Evolutionary conservation across 768 basidiomycete genomes (phyloP), one percentile per base, ranked within the genome.

Genomic region (Podaxis sp.): DNA sequence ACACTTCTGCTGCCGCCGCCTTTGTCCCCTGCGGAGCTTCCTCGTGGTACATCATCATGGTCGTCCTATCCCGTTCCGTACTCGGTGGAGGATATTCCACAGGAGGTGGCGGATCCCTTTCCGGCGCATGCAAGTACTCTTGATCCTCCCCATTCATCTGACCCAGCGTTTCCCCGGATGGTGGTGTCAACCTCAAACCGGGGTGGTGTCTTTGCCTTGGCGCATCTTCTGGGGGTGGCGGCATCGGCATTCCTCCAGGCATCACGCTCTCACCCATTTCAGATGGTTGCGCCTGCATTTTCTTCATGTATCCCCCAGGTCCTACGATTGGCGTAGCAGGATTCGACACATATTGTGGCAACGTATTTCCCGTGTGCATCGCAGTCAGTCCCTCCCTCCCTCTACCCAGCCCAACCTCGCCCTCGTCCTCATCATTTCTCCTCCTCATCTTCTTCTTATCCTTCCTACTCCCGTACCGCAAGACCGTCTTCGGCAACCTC

Each of bases 401-500:
- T 3, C 18, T 51, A 18, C 46, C n/a, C n/a, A n/a, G n/a, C n/a
- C n/a, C 35, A n/a, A 21, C 6, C 48, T 23, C 46, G 21, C 21
- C 46, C 21, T 16, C 40, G 25, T 35, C 50, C 5, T 48, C 27
- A 42, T n/a, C 50, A 23, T 52, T 35, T 0, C 9, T 18, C n/a
- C 6, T 16, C 27, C 5, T 23, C 5, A 2, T 5, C 58, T 9
- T 38, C 27, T 35, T 52, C 50, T 14, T 44, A 9, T n/a, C 38
- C 3, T 47, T 54, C 40, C 36, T 42, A 46, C 50, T 60, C 40
- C 59, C 59, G 37, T 60, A 60, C 14, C 59, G 36, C 52, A 60
- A 27, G 6, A 60, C 51, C 32, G 36, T 52, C 59, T 60, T 60
- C 10, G 59, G 59, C 28, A 60, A 36, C 40, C 59, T 54, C 51